Conservation (phyloP, 306 rosid species). For the Corylus heterophylla region DNA sequence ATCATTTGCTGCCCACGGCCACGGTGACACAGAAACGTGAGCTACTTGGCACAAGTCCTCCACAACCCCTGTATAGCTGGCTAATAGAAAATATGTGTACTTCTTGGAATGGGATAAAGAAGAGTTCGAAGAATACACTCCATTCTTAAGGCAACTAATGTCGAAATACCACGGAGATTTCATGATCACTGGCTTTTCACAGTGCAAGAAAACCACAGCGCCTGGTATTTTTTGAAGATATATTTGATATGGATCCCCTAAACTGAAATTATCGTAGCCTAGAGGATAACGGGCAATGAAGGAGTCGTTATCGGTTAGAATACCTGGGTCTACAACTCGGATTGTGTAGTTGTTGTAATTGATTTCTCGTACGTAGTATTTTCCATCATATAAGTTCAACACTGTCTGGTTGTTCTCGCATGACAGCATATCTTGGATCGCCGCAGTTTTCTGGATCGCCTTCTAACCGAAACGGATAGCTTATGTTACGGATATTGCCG, state of each 20-base stretch:
- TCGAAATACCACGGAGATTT: no score
- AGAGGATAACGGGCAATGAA: conserved; percentile 6
- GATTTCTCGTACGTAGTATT: conserved; percentile 29
- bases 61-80: no score
- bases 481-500: conserved; percentile 25
- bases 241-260: neutral
- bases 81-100: neutral
- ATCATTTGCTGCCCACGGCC: no score
- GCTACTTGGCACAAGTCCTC: no score
- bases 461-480: conserved; percentile 27
- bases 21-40: no score
- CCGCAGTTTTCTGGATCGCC: neutral
- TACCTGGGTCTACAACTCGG: conserved; percentile 8
- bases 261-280: neutral
- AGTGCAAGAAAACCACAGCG: no score
- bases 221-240: fast-evolving
- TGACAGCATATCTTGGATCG: fast-evolving
- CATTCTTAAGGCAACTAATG: neutral
- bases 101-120: neutral
- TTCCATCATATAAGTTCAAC: neutral
- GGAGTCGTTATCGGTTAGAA: conserved; percentile 1
- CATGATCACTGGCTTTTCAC: no score
- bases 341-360: conserved; percentile 28
- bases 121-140: neutral
- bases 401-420: conserved; percentile 31